Percentiles rank a stretch among this genome's conserved stretches.
These are phyloP conservation scores for Lichtheimia ramosa DNA, from an alignment of 371 early-diverging fungal species.

Conservation along the genomic window DNA sequence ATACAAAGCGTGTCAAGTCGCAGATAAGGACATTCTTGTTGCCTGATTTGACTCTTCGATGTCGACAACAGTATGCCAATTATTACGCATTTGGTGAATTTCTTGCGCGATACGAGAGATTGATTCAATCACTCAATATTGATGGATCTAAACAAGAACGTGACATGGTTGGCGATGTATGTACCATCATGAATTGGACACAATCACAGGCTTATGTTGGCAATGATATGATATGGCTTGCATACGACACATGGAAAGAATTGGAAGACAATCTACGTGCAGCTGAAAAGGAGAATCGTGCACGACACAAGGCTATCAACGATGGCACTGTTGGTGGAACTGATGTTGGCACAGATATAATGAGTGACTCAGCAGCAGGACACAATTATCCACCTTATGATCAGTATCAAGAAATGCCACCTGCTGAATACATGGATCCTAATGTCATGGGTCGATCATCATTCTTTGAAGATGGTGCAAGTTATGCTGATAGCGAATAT, in stretches of 20 bases:
- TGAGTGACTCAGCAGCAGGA: constrained; percentile 9
- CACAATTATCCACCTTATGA: constrained; percentile 16
- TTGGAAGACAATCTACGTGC: constrained; percentile 77
- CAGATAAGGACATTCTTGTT: constrained; percentile 69
- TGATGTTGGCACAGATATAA: constrained; percentile 7
- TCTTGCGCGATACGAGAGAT: constrained; percentile 56
- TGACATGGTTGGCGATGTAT: constrained; percentile 40
- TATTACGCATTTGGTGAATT: constrained; percentile 66
- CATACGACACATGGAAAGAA: constrained; percentile 75
- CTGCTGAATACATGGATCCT: constrained; percentile 21
- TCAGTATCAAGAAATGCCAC: constrained; percentile 31
- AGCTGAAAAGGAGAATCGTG: constrained; percentile 71
- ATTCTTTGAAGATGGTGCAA: constrained; percentile 45
- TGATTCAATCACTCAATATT: constrained; percentile 37
- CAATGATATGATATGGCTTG: constrained; percentile 64
- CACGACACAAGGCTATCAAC: constrained; percentile 41
- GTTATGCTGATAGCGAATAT: constrained; percentile 49
- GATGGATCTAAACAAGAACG: constrained; percentile 35
- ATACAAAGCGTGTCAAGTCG: constrained; percentile 55
- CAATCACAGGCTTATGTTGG: constrained; percentile 52
- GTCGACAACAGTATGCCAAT: constrained; percentile 61
- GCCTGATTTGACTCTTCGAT: constrained; percentile 59
- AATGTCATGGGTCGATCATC: constrained; percentile 25
- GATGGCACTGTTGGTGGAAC: background rate
- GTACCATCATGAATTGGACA: constrained; percentile 50